Conservation (phyloP, 2,329 filamentous ascomycete genomes). For the Scedosporium minutisporum region DNA sequence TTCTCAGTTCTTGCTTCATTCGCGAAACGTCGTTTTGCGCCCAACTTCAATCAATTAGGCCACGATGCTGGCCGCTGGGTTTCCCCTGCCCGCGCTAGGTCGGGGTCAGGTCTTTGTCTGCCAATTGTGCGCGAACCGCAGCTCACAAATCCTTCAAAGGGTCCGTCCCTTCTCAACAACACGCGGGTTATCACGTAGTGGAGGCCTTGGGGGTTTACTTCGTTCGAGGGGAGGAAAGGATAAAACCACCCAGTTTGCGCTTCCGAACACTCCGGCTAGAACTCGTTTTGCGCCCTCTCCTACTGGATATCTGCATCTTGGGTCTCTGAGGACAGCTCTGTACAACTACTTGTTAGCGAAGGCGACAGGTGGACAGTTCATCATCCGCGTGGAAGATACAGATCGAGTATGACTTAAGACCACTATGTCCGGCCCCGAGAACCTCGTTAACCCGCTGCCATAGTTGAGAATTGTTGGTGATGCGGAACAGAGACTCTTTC, state of each 20-base stretch:
- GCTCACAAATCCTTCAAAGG: not conserved
- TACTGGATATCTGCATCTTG: conserved; percentile 86
- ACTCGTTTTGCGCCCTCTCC: conserved; percentile 90
- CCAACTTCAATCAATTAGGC: not conserved
- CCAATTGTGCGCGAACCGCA: not conserved
- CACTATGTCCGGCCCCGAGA: not conserved
- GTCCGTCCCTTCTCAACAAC: not conserved
- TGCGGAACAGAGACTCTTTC: conserved; percentile 66
- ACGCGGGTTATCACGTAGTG: not conserved
- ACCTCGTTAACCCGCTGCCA: not conserved
- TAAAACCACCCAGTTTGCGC: conserved; percentile 13
- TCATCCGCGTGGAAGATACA: conserved; percentile 89
- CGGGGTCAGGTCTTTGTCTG: not conserved
- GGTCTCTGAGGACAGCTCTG: conserved; percentile 84
- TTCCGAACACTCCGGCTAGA: conserved; percentile 40
- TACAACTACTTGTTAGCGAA: conserved; percentile 91
- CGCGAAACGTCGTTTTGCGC: not conserved
- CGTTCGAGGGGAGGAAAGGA: conserved; percentile 1
- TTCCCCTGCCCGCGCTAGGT: not conserved
- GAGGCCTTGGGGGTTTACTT: not conserved
- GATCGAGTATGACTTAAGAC: conserved; percentile 57
- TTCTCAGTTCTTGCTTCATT: not conserved
- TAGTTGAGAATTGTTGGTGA: conserved; percentile 55
- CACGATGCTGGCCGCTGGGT: not conserved
- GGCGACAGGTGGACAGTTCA: conserved; percentile 78